Conservation (phyloP, 805 yeast species). For the Barnettozyma vustinii region DNA sequence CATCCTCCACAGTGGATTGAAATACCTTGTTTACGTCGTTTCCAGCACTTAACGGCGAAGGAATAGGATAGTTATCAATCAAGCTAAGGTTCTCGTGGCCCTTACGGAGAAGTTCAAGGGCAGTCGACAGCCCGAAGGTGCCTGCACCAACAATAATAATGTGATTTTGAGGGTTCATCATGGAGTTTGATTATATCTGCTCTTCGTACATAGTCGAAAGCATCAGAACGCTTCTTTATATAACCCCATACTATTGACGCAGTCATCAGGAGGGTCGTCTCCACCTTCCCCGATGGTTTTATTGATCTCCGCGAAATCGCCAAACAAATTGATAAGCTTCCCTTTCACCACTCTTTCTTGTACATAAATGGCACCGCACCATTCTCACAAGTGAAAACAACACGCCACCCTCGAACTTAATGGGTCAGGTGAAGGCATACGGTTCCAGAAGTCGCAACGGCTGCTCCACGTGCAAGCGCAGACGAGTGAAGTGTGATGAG, state of each 20-base stretch:
- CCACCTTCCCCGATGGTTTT: background rate
- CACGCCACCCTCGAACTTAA: conserved; percentile 5
- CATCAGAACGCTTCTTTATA: background rate
- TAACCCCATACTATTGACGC: no score
- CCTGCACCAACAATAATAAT: conserved; percentile 39
- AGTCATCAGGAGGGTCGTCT: background rate
- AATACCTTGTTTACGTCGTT: conserved; percentile 38
- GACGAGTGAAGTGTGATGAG: conserved; percentile 45
- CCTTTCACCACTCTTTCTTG: background rate
- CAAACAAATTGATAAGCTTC: background rate
- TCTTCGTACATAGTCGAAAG: background rate
- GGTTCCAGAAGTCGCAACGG: conserved; percentile 35
- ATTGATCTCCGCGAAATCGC: background rate
- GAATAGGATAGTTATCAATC: conserved; percentile 30
- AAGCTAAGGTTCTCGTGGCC: conserved; percentile 29
- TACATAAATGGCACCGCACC: background rate
- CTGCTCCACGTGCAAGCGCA: conserved; percentile 43
- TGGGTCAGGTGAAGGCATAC: conserved; percentile 23
- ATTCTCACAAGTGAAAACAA: background rate
- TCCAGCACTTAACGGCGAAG: conserved; percentile 36
- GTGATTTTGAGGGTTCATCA: conserved; percentile 19
- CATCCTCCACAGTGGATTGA: conserved; percentile 21
- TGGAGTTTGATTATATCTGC: background rate
- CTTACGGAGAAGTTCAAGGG: conserved; percentile 29
- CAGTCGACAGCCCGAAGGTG: conserved; percentile 40